phyloP scores from a whole-genome alignment of 352 stramenopile genomes.

The Pythium grandisporangium region DNA sequence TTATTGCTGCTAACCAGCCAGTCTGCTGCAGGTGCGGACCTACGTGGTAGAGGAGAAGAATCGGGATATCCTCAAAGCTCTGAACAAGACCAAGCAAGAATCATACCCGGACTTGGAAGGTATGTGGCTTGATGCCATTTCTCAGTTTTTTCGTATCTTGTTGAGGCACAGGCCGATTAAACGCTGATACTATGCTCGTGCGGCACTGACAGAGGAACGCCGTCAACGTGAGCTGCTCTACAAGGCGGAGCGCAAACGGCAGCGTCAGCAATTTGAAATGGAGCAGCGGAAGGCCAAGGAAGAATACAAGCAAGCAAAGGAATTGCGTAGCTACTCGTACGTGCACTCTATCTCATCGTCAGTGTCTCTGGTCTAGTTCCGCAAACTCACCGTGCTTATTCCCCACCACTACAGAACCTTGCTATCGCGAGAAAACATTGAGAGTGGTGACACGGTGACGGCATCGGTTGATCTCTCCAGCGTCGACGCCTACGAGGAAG shows the following conservation, averaged over 20 bases:
- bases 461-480: constrained; percentile 43
- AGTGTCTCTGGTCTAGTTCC: too few relatives aligned
- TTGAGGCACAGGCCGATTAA: neutral
- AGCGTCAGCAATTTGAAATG: constrained; percentile 40
- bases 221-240: constrained; percentile 57
- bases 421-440: constrained; percentile 61
- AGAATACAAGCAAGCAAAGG: constrained; percentile 63
- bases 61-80: constrained; percentile 77
- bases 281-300: constrained; percentile 41
- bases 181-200: neutral
- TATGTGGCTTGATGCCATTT: constrained; percentile 3
- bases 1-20: constrained; percentile 1
- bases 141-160: neutral
- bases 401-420: constrained; percentile 22
- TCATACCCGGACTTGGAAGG: constrained; percentile 72
- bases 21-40: constrained; percentile 36
- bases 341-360: constrained; percentile 4
- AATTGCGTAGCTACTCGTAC: constrained; percentile 69
- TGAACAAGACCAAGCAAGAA: constrained; percentile 83
- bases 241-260: constrained; percentile 63
- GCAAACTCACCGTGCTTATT: too few relatives aligned
- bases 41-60: constrained; percentile 77
- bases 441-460: constrained; percentile 25
- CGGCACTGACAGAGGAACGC: constrained; percentile 34
- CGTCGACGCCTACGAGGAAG: constrained; percentile 69